These are phyloP conservation scores for Glycine tomentella DNA, from an alignment of 306 rosid genomes.

Conservation along the genomic window DNA sequence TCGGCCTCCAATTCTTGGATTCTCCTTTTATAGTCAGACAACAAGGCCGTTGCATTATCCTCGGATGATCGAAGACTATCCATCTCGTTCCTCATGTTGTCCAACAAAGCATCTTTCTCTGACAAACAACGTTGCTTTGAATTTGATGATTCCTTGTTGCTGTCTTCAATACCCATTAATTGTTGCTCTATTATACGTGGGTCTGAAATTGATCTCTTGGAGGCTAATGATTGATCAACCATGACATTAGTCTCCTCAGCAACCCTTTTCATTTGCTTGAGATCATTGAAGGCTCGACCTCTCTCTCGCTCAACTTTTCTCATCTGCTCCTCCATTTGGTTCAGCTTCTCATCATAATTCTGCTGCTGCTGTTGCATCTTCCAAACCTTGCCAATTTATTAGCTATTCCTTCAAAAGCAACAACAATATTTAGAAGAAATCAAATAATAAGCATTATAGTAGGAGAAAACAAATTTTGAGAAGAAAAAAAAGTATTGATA, in stretches of 20 bases:
- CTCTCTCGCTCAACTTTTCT: too few relatives aligned
- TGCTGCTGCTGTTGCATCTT: constrained; percentile 43
- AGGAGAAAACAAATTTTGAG: neutral
- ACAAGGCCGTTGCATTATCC: constrained; percentile 39
- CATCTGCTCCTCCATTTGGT: too few relatives aligned
- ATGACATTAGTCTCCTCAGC: neutral
- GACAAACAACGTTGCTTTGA: too few relatives aligned
- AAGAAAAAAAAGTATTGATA: too few relatives aligned
- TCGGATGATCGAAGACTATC: constrained; percentile 51
- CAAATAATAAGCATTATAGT: constrained; percentile 5
- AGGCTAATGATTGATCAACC: constrained; percentile 1
- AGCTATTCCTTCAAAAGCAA: neutral
- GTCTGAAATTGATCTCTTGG: constrained; percentile 25
- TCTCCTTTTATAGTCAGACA: constrained; percentile 45
- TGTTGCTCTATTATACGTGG: constrained; percentile 26
- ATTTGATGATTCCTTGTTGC: constrained; percentile 17
- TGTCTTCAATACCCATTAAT: constrained; percentile 30
- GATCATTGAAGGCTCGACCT: constrained; percentile 44
- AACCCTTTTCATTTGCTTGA: constrained; percentile 30
- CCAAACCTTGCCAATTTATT: constrained; percentile 1
- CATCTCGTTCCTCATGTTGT: constrained; percentile 41
- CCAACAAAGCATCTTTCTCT: constrained; percentile 40
- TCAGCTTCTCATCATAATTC: too few relatives aligned
- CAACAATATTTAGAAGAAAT: neutral
- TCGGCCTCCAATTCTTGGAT: constrained; percentile 62